Evolutionary conservation across 305 asterid species (phyloP), one percentile per base, ranked within the genome.

Genomic region (Rubia tinctorum): DNA sequence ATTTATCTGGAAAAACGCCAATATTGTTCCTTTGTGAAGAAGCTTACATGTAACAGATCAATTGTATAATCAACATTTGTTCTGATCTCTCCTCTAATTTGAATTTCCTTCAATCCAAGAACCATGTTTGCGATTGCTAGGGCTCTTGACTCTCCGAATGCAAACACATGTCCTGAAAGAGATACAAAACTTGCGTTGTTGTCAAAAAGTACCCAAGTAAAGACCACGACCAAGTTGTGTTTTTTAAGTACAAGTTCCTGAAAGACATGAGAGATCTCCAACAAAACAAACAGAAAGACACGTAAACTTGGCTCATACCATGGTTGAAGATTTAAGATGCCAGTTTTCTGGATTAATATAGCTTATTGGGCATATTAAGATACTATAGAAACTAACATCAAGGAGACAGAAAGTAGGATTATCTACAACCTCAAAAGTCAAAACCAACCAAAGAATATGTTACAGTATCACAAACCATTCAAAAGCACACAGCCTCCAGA

Each of bases 71-170:
- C 99, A 58, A 92, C 99, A 86, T 92, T 95, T 60, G 99, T 92
- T 51, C 94, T 98, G 47, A 92, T 95, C 88, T 92, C 98, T 78
- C 99, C 99, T 83, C 99, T 89, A 75, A 95, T 95, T 81, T 95
- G 99, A 79, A 95, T 90, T 82, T 95, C 99, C 88, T 95, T 92
- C 74, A 95, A 93, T 75, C 99, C 99, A 82, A 95, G 98, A 77
- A 91, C 99, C 99, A 95, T 95, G 81, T 95, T 95, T 76, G 99
- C 98, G 56, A 95, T 95, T 69, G 99, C 99, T 83, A 95, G 73
- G 73, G 95, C 88, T 83, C 99, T 92, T 71, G 99, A 95, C 81
- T 95, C 98, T 73, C 99, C 99, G 76, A 95, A 92, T 72, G 99
- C 99, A 84, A 95, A 95, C 68, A 95, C 91, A 34, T 95, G 99